Percentiles rank a stretch among this genome's conserved stretches.
Evolutionary conservation across 225 moss, liverwort and hornwort species (phyloP).

Genomic region (Climacium dendroides): DNA sequence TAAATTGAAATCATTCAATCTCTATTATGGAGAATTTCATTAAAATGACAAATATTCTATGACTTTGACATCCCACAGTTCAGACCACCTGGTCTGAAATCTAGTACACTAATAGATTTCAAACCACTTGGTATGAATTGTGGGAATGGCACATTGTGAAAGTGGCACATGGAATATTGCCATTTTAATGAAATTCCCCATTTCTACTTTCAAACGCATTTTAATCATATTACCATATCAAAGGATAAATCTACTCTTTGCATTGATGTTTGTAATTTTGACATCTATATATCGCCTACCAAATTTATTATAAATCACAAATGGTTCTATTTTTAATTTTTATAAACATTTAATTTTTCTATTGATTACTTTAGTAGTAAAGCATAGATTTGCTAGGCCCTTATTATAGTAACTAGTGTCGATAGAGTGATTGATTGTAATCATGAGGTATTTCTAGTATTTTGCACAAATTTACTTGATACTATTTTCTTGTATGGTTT

Average conservation of each 20-base stretch:
- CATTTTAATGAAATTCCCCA: no score
- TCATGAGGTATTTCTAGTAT: not conserved
- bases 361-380: not conserved
- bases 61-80: no score
- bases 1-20: not conserved
- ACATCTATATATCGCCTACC: not conserved
- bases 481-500: not conserved
- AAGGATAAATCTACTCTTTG: not conserved
- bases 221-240: rapidly evolving
- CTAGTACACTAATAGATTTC: no score
- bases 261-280: not conserved
- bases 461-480: not conserved
- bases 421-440: not conserved
- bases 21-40: no score
- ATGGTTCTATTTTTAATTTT: not conserved
- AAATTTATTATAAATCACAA: not conserved
- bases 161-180: no score
- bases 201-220: no score
- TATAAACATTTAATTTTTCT: rapidly evolving
- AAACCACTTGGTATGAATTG: no score
- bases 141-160: no score
- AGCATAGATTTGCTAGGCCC: rapidly evolving
- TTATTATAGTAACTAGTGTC: rapidly evolving
- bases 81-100: no score
- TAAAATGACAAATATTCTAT: no score